Base-by-base conservation (phyloP, 202 grass and related monocot species). In the Elaeis oleifera region DNA sequence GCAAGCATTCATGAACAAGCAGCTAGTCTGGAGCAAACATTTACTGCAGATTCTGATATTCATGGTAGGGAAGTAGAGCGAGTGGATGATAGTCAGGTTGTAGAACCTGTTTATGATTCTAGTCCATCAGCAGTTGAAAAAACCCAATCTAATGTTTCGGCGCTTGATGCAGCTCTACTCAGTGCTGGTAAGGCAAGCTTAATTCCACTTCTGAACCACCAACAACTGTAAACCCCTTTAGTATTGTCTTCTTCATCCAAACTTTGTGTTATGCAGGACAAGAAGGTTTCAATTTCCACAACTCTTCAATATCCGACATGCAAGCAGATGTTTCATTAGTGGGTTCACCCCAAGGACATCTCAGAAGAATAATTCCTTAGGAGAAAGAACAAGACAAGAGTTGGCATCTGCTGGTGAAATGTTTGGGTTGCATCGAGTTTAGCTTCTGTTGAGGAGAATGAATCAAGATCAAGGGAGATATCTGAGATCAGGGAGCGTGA, bases 91-190 rank as follows among this genome's bases (percentile, higher is more conserved):
- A 48, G 49, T 50, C 61, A 65, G 16, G 59, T 76, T 21, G 70
- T 54, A 58, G 86, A 90, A 68, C 89, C 85, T 39, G 53, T 95
- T 53, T 83, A 95, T 32, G 81, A 95, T 89, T 78, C 76, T 63
- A 95, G 85, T 78, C 89, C 79, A 58, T 80, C 66, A 3, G 70
- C 72, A 76, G 78, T 71, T 1, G 72, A 88, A 68, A 85, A 65
- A 61, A 58, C 77, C 18, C 25, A 58, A 23, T 68, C 62, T 28
- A 69, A 68, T 63, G 51, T 68, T 72, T 75, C 71, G 50, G 31
- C 64, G 57, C 59, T 83, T 61, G 81, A 75, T 31, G 76, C 31
- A 75, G 23, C 64, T 68, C 54, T 83, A 31, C 29, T 76, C 18
- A 58, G 68, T 63, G 63, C 58, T 72, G 79, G 89, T 89, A 83